Percentiles rank a stretch among this genome's conserved stretches.
These are phyloP conservation scores for Botrytis fabae DNA, from an alignment of 2,329 filamentous ascomycete genomes.

Conservation along the genomic window DNA sequence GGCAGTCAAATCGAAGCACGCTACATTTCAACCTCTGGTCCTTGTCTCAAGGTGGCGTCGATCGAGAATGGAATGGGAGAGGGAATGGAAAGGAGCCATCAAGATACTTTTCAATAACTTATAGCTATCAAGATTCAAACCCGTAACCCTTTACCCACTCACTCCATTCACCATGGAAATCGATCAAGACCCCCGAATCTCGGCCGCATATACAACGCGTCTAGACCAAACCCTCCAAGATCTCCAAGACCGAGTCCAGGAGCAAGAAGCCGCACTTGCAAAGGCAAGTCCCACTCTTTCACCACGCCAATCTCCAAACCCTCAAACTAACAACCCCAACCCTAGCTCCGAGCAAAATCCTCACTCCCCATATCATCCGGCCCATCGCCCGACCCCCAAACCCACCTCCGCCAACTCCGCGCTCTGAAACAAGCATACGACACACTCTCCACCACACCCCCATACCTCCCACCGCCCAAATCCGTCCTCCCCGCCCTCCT, in stretches of 20 bases:
- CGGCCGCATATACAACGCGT: slow-evolving; percentile 51
- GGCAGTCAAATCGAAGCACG: background rate
- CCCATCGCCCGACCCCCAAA: slow-evolving; percentile 39
- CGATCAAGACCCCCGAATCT: slow-evolving; percentile 37
- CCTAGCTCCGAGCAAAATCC: slow-evolving; percentile 36
- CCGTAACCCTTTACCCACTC: background rate
- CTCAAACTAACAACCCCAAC: slow-evolving; percentile 21
- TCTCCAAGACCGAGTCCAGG: slow-evolving; percentile 58
- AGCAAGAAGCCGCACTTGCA: slow-evolving; percentile 53
- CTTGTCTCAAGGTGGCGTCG: background rate
- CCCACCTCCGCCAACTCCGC: slow-evolving; percentile 48
- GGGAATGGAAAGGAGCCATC: background rate
- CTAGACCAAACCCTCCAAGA: slow-evolving; percentile 68
- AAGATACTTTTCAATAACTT: too few relatives aligned
- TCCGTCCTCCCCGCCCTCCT: slow-evolving; percentile 72
- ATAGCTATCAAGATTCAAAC: background rate
- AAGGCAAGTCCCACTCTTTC: slow-evolving; percentile 43
- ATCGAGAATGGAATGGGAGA: background rate
- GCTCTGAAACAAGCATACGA: slow-evolving; percentile 66
- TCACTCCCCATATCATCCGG: slow-evolving; percentile 31
- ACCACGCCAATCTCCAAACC: background rate
- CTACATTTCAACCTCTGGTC: background rate
- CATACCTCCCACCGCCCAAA: slow-evolving; percentile 64
- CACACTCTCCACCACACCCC: slow-evolving; percentile 59
- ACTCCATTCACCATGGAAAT: slow-evolving; percentile 23